Conservation (phyloP, 192 early-diverging fungal genomes). For the Piromyces sp. region DNA sequence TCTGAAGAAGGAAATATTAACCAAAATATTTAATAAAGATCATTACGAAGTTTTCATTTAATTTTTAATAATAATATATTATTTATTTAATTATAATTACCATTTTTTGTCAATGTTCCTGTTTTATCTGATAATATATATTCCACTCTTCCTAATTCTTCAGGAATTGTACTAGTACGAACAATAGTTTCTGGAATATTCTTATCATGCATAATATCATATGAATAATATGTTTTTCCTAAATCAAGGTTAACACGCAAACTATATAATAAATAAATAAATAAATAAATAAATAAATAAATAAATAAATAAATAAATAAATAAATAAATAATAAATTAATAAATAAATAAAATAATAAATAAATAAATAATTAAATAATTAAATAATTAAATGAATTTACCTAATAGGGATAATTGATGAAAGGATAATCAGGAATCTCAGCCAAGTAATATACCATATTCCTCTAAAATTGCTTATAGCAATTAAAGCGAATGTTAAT, state of each 20-base stretch:
- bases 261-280: constrained; percentile 8
- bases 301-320: too few species aligned
- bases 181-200: constrained; percentile 77
- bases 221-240: constrained; percentile 85
- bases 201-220: constrained; percentile 70
- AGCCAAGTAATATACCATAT: constrained; percentile 82
- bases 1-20: constrained; percentile 30
- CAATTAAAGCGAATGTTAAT: constrained; percentile 72
- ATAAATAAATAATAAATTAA: too few species aligned
- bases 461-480: constrained; percentile 70
- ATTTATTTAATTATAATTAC: constrained; percentile 10
- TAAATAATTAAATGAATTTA: constrained; percentile 2
- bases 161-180: constrained; percentile 83
- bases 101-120: constrained; percentile 85
- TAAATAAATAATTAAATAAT: not conserved
- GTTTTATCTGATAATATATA: constrained; percentile 91
- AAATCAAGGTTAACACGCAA: constrained; percentile 89
- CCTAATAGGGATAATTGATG: constrained; percentile 87
- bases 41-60: too few species aligned
- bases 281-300: too few species aligned
- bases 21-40: too few species aligned
- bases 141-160: constrained; percentile 84
- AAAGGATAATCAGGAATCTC: constrained; percentile 87
- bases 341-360: not conserved
- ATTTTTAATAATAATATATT: not conserved